Evolutionary conservation across 352 stramenopile species (phyloP).

Genomic region (Saprolegnia parasitica): DNA sequence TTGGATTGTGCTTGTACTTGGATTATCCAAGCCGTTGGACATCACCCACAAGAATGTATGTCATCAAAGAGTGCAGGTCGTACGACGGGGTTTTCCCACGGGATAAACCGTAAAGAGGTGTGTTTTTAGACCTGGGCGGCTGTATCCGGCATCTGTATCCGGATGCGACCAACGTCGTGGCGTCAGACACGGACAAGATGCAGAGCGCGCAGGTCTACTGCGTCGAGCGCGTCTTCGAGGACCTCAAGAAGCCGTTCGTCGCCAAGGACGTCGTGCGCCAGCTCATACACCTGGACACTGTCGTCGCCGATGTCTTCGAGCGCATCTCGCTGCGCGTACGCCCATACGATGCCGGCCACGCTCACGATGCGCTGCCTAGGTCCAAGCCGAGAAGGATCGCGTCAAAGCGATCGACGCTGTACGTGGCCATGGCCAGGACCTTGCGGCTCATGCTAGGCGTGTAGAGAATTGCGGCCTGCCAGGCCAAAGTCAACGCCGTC

Average conservation of each 20-base stretch:
- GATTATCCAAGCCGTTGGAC: too few relatives aligned
- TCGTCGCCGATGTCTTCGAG: constrained; percentile 83
- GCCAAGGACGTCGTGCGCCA: constrained; percentile 82
- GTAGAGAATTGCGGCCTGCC: constrained; percentile 62
- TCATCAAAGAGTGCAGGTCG: too few relatives aligned
- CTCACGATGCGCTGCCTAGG: neutral
- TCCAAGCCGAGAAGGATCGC: constrained; percentile 59
- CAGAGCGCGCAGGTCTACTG: constrained; percentile 84
- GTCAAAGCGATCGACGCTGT: constrained; percentile 58
- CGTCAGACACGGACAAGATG: constrained; percentile 38
- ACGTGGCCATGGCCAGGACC: neutral
- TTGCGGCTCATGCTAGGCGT: neutral
- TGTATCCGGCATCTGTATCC: neutral
- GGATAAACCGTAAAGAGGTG: neutral
- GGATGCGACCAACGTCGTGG: constrained; percentile 1
- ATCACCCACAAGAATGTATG: too few relatives aligned
- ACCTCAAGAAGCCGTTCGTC: constrained; percentile 79
- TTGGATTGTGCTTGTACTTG: too few relatives aligned
- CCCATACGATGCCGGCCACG: too few relatives aligned
- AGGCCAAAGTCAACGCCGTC: constrained; percentile 81
- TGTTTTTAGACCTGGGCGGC: neutral
- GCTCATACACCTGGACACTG: constrained; percentile 73
- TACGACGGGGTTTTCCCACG: neutral
- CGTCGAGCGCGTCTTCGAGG: constrained; percentile 82
- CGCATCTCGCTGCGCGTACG: constrained; percentile 54